Percentiles rank a stretch among this genome's conserved stretches.
phyloP scores from a whole-genome alignment of 1,139 yeast species.

The Hyphopichia khmerensis region DNA sequence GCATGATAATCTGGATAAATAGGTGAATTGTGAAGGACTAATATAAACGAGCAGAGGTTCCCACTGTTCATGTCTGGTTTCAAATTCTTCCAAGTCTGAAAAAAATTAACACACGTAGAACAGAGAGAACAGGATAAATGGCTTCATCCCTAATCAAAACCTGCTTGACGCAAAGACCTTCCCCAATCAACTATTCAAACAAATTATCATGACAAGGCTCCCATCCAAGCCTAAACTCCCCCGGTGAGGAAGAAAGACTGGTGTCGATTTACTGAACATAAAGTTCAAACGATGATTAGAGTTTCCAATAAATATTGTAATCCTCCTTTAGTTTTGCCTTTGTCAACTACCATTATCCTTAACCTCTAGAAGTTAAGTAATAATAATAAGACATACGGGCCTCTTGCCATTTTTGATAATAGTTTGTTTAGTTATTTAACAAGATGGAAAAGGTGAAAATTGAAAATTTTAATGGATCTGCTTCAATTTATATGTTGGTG shows the following conservation, averaged over 20 bases:
- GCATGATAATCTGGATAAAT: slow-evolving; percentile 1
- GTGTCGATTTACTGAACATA: slow-evolving; percentile 16
- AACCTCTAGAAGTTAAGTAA: background rate
- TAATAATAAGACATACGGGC: slow-evolving; percentile 65
- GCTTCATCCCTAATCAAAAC: no score
- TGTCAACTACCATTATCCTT: slow-evolving; percentile 2
- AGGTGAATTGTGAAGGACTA: background rate
- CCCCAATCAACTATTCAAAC: slow-evolving; percentile 4
- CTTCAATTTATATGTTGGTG: slow-evolving; percentile 5
- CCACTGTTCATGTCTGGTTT: no score
- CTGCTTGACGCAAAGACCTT: background rate
- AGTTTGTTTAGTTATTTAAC: slow-evolving; percentile 16
- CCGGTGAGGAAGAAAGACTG: slow-evolving; percentile 14
- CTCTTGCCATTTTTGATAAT: slow-evolving; percentile 79
- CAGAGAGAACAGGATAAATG: no score
- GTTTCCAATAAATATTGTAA: slow-evolving; percentile 2
- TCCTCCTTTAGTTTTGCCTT: slow-evolving; percentile 2
- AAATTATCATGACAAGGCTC: slow-evolving; percentile 32
- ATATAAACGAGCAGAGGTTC: no score
- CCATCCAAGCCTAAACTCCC: slow-evolving; percentile 15
- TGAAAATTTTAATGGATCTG: slow-evolving; percentile 1
- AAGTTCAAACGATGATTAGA: background rate
- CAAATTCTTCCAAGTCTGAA: no score
- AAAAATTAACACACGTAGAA: no score
- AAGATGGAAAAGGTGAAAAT: slow-evolving; percentile 6